Conservation (phyloP, 2,329 filamentous ascomycete species). For the Orbilia oligospora region DNA sequence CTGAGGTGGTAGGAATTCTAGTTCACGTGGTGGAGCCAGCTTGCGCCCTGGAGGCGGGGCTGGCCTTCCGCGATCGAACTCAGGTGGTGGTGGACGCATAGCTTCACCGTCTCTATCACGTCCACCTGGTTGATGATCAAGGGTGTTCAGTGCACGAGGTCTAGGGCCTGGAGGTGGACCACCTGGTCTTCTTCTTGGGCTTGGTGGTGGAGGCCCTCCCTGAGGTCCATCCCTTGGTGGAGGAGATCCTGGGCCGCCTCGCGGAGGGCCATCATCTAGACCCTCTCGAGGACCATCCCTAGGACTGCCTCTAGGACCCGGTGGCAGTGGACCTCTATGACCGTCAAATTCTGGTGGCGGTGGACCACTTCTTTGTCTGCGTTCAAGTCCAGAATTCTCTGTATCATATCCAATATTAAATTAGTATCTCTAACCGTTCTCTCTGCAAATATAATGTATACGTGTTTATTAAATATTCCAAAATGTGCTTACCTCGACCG, state of each 20-base stretch:
- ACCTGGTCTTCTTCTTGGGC: slow-evolving; percentile 3
- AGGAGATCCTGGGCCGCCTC: no score
- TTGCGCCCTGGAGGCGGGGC: slow-evolving; percentile 9
- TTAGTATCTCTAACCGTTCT: slow-evolving; percentile 6
- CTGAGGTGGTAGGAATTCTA: not conserved
- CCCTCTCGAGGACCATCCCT: not conserved
- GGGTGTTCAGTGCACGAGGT: slow-evolving; percentile 7
- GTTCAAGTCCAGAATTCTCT: slow-evolving; percentile 8
- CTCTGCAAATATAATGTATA: not conserved
- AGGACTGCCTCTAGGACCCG: slow-evolving; percentile 7
- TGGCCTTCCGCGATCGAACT: slow-evolving; percentile 21
- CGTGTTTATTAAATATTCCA: not conserved
- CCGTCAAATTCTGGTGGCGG: no score
- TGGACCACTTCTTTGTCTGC: slow-evolving; percentile 12
- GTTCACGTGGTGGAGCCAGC: not conserved
- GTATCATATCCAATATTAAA: not conserved
- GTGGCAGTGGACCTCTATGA: no score
- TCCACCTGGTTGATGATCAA: not conserved
- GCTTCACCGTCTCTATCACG: slow-evolving; percentile 14
- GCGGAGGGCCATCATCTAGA: no score
- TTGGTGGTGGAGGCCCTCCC: slow-evolving; percentile 3
- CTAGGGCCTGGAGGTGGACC: slow-evolving; percentile 8
- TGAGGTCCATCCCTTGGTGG: not conserved
- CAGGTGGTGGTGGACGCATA: slow-evolving; percentile 2
- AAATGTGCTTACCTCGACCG: not conserved